phyloP scores from a whole-genome alignment of 441 rosid genomes.

The Codiaeum variegatum region DNA sequence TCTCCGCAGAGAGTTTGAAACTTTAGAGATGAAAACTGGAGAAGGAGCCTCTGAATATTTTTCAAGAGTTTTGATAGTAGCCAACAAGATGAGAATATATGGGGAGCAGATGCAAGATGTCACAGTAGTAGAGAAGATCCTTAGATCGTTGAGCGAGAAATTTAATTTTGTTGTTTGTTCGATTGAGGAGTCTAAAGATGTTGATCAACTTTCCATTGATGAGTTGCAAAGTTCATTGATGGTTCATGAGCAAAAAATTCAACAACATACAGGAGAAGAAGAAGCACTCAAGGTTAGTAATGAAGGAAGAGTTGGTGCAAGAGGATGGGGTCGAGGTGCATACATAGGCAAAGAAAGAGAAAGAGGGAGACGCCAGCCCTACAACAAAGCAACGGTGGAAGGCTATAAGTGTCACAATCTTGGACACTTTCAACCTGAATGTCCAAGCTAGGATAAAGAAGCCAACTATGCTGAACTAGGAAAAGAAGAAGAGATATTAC shows the following conservation, averaged over 20 bases:
- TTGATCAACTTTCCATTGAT: too few relatives aligned
- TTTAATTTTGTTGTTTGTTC: too few relatives aligned
- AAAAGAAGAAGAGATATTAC: background rate
- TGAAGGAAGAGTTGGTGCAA: background rate
- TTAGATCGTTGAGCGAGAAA: too few relatives aligned
- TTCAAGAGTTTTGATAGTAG: background rate
- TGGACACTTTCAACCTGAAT: slow-evolving; percentile 11
- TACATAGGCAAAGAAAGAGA: background rate
- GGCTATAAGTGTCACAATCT: background rate
- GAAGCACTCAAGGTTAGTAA: background rate
- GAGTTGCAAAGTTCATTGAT: too few relatives aligned
- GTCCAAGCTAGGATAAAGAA: background rate
- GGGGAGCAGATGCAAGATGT: background rate
- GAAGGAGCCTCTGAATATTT: too few relatives aligned
- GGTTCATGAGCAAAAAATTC: too few relatives aligned
- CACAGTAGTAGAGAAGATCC: background rate
- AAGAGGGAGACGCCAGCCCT: background rate
- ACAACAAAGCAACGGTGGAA: background rate
- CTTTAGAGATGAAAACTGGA: background rate
- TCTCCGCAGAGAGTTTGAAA: background rate
- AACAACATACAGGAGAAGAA: background rate
- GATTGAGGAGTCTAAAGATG: too few relatives aligned
- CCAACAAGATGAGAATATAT: background rate
- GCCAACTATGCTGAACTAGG: background rate
- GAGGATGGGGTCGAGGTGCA: background rate